Base-by-base conservation (phyloP, 1,139 yeast species). In the Hansenula sp. region DNA sequence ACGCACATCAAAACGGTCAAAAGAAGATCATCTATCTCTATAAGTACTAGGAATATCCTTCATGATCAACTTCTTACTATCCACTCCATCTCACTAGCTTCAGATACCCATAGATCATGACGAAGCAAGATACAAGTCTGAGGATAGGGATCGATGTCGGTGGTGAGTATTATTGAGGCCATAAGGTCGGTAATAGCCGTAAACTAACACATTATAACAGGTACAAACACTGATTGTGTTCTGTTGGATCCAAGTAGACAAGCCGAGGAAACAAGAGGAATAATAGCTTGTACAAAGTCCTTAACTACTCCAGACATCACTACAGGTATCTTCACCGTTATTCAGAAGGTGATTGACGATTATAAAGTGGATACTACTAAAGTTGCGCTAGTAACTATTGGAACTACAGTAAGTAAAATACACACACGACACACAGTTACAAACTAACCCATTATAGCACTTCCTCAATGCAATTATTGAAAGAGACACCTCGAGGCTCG, bases 91-190 rank as follows among this genome's bases (percentile, higher is more conserved):
- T 4, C 22, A 9, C 12, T n/a, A 17, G 14, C 14, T 6, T 17
- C n/a, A 29, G 4, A 11, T 10, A 10, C 17, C 22, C 7, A 6
- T 18, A 17, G 20, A 29, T 29, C 14, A 29, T 21, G 4, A 18
- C 11, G 8, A 29, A 10, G 33, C 12, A 9, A 5, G 33, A 31
- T 9, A 7, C 36, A n/a, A 32, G 17, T 17, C 28, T 37, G 14
- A 37, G 36, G 17, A 62, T 69, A 34, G 73, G 73, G 11, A 66
- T 69, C 29, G 74, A 68, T 46, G 73, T 68, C 33, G 73, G 73
- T 17, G 74, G 74, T 19, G 18, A 16, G 30, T 28, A 28, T 28
- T 20, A n/a, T n/a, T n/a, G n/a, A n/a, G n/a, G n/a, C 13, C 25
- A 13, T 25, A 25, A 13, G 13, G 27, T 25, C n/a, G 27, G 10